Conservation (phyloP, 257 asterid genomes). For the Gentiana dahurica region DNA sequence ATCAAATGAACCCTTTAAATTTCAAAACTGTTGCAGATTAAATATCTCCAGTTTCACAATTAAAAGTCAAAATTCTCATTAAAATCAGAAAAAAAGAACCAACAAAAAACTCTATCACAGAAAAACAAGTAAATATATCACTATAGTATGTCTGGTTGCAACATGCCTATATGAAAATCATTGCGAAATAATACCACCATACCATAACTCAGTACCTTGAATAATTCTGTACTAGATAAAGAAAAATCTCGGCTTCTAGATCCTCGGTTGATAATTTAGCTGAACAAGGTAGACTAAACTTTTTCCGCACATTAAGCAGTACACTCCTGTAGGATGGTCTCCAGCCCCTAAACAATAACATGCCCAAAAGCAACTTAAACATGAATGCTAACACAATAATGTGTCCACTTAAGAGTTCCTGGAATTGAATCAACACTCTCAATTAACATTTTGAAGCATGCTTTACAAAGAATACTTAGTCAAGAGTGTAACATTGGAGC, state of each 20-base stretch:
- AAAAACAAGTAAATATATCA: neutral
- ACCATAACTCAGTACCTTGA: slow-evolving; percentile 40
- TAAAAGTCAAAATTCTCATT: no score
- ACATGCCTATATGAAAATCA: neutral
- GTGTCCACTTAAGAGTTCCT: neutral
- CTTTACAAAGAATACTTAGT: no score
- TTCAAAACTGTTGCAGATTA: neutral
- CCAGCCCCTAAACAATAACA: slow-evolving; percentile 61
- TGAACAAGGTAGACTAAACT: slow-evolving; percentile 64
- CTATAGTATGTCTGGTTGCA: neutral
- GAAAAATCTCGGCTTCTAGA: slow-evolving; percentile 86
- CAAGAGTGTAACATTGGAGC: no score
- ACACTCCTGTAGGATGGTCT: slow-evolving; percentile 86
- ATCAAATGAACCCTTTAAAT: neutral
- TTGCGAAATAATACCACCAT: neutral
- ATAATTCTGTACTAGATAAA: slow-evolving; percentile 74
- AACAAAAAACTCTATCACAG: neutral
- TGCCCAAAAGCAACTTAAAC: slow-evolving; percentile 2
- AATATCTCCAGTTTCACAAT: no score
- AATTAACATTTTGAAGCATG: neutral
- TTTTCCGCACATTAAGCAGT: slow-evolving; percentile 71
- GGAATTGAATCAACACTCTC: neutral
- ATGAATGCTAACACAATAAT: neutral
- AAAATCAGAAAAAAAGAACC: no score
- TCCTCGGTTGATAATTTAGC: slow-evolving; percentile 71